These are phyloP conservation scores for Diaporthe sp. DNA, from an alignment of 2,329 filamentous ascomycete genomes.

Conservation along the genomic window DNA sequence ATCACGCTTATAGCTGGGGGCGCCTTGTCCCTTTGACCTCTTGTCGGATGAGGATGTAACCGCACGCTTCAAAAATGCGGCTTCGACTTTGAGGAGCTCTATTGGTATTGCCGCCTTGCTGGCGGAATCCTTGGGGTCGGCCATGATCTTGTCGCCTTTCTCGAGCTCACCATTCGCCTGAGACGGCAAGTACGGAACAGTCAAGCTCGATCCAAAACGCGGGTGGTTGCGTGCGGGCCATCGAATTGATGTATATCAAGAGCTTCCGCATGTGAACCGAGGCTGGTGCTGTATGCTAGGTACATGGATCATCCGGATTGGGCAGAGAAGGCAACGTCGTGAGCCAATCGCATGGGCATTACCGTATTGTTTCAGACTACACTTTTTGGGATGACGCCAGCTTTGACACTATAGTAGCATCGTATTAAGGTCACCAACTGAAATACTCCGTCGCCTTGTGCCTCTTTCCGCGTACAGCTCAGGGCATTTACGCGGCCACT, in stretches of 20 bases:
- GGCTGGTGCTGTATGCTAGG: neutral
- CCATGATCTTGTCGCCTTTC: neutral
- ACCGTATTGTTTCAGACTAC: neutral
- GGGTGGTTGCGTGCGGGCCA: neutral
- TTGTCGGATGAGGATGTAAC: constrained; percentile 23
- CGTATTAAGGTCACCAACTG: neutral
- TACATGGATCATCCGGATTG: constrained; percentile 11
- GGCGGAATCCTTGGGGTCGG: constrained; percentile 1
- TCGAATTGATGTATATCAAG: constrained; percentile 3
- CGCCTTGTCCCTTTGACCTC: constrained; percentile 17
- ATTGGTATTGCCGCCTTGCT: constrained; percentile 30
- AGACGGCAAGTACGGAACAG: no score
- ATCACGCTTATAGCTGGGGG: constrained; percentile 27
- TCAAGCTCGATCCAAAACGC: neutral
- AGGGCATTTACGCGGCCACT: neutral
- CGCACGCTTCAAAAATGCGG: constrained; percentile 28
- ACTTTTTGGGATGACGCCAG: constrained; percentile 9
- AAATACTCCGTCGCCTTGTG: neutral
- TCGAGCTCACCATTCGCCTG: neutral
- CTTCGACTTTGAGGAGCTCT: constrained; percentile 27
- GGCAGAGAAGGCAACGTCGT: neutral
- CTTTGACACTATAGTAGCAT: constrained; percentile 11
- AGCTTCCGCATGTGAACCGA: constrained; percentile 26
- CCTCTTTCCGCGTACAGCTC: neutral
- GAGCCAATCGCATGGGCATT: constrained; percentile 15